Percentiles rank a stretch among this genome's conserved stretches.
These are phyloP conservation scores for Saccharomyces mikatae DNA, from an alignment of 805 yeast species.

Conservation along the genomic window DNA sequence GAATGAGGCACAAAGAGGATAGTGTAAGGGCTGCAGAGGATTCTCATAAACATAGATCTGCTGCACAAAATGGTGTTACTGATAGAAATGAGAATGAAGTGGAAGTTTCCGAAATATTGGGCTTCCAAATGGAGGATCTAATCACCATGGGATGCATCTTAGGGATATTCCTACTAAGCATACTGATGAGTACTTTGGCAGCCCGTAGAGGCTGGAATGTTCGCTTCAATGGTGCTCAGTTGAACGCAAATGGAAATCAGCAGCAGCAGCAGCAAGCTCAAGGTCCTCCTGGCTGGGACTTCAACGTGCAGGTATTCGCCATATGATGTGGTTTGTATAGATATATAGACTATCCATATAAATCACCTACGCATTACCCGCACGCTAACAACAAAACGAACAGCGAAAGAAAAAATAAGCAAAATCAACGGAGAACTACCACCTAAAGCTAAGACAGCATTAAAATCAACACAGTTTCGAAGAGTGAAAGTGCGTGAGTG, in stretches of 20 bases:
- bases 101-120: conserved; percentile 6
- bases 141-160: conserved; percentile 15
- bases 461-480: not conserved
- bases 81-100: not conserved
- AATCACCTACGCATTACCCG: not conserved
- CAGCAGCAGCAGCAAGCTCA: not conserved
- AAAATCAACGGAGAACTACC: not conserved
- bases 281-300: conserved; percentile 9
- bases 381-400: not conserved
- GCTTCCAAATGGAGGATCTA: conserved; percentile 17
- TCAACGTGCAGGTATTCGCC: conserved; percentile 24
- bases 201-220: conserved; percentile 24
- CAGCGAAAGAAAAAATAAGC: not conserved
- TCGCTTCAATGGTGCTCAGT: conserved; percentile 16
- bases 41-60: not conserved
- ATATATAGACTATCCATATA: not conserved
- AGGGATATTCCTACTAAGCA: conserved; percentile 12
- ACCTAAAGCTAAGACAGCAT: not conserved
- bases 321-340: conserved; percentile 10
- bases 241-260: conserved; percentile 1
- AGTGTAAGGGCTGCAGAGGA: not conserved
- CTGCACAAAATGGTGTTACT: not conserved
- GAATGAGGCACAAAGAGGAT: conserved; percentile 9
- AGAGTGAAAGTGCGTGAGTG: not conserved
- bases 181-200: conserved; percentile 16